A percentile compares a stretch with the other conserved stretches of the same genome.
Evolutionary conservation across 495 filamentous ascomycete species (phyloP).

Genomic region (Geopyxis carbonaria): DNA sequence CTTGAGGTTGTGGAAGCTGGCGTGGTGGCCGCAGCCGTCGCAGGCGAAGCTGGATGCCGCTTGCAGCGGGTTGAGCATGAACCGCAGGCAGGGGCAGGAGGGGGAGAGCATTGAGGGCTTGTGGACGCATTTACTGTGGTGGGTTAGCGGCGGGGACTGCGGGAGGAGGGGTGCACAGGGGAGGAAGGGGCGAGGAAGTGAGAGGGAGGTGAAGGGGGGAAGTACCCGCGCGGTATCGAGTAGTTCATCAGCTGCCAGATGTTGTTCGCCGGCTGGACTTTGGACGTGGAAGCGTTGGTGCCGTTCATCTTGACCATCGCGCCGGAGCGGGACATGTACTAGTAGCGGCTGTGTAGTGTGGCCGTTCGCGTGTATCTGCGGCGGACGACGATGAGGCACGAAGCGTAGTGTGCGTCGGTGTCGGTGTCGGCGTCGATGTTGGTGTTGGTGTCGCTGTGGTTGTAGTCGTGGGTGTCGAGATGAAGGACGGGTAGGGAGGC

Average conservation of each 20-base stretch:
- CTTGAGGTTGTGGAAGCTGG: conserved; percentile 37
- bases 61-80: conserved; percentile 42
- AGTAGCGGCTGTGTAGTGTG: too few relatives aligned
- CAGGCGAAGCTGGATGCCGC: conserved; percentile 36
- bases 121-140: conserved; percentile 23
- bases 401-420: too few relatives aligned
- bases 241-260: conserved; percentile 26
- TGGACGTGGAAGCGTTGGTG: too few relatives aligned
- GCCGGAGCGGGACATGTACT: too few relatives aligned
- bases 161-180: neutral
- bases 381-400: too few relatives aligned
- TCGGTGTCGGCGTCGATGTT: too few relatives aligned
- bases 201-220: neutral
- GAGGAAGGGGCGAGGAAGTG: neutral
- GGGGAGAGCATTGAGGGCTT: conserved; percentile 29
- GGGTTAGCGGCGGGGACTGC: neutral
- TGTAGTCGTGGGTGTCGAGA: too few relatives aligned
- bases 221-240: conserved; percentile 4
- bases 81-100: conserved; percentile 38
- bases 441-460: too few relatives aligned
- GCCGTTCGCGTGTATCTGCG: too few relatives aligned
- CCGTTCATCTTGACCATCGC: too few relatives aligned
- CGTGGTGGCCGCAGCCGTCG: conserved; percentile 40
- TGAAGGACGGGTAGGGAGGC: too few relatives aligned
- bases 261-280: too few relatives aligned